Base-by-base conservation (phyloP, 257 asterid genomes). In the Scutellaria barbata region DNA sequence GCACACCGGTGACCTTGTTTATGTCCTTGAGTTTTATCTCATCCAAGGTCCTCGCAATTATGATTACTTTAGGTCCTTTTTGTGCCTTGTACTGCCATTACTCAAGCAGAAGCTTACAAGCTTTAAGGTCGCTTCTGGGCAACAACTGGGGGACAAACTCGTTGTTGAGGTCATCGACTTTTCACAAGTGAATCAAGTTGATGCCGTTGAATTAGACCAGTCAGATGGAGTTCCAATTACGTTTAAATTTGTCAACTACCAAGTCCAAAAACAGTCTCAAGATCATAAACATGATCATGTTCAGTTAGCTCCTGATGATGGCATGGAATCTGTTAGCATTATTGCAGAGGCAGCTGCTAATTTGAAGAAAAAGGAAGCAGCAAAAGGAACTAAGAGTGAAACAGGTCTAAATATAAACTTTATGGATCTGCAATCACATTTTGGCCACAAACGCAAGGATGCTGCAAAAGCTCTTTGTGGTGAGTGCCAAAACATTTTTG, bases 1-100 rank as follows among this genome's bases (percentile, higher is more conserved):
- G 5, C 10, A 52, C 46, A 73, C 71, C 1, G 58, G 56, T 1
- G 35, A 52, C 12, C 37, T 39, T 12, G 22, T 61, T 7, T 72
- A 73, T 10, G 2, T 73, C 10, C 11, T 62, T 6, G 37, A 63
- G 37, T 56, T 25, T 41, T 56, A 56, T 25, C 62, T 56, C 41
- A 22, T 22, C 16, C 41, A 35, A 56, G 1, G 3, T 8, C 11
- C 43, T 22, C 37, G 67, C 25, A 13, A 20, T 13, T 13, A 58
- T 46, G 20, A 7, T 11, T 6, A 10, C 10, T 11, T n/a, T 39
- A 33, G 9, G 11, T 54, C 30, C 3, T 7, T 60, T 17, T 43
- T 58, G 66, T 48, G 50, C 7, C 22, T 47, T 22, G 2, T 68
- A n/a, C 5, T 68, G 12, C 22, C 25, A 4, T 20, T 13, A 25